phyloP scores from a whole-genome alignment of 1,284 basidiomycete genomes.

The Apiotrichum brassicae region DNA sequence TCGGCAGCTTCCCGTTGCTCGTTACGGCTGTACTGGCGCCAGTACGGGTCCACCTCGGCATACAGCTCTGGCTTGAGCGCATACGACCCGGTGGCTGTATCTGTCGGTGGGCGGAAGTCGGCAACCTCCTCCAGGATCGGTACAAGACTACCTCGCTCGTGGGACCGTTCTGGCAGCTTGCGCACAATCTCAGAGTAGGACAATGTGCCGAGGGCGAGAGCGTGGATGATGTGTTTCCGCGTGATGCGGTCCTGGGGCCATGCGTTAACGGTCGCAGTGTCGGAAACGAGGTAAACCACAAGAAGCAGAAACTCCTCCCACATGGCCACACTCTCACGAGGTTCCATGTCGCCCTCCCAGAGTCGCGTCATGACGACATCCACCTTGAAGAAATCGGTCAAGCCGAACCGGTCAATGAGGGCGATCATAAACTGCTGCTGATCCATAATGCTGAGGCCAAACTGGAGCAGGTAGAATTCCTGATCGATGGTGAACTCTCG shows the following conservation, averaged over 20 bases:
- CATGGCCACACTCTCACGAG: constrained; percentile 60
- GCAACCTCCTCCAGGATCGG: constrained; percentile 72
- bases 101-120: constrained; percentile 66
- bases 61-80: constrained; percentile 77
- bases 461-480: constrained; percentile 87
- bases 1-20: constrained; percentile 90
- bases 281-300: constrained; percentile 78
- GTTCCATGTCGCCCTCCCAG: constrained; percentile 33
- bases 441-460: constrained; percentile 70
- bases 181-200: constrained; percentile 90
- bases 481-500: constrained; percentile 96
- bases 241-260: constrained; percentile 64
- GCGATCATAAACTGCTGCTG: constrained; percentile 74
- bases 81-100: constrained; percentile 74
- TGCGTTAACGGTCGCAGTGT: constrained; percentile 68
- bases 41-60: constrained; percentile 90
- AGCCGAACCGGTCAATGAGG: constrained; percentile 82
- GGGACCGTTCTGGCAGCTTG: constrained; percentile 80
- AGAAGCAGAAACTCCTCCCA: constrained; percentile 89
- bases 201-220: constrained; percentile 78
- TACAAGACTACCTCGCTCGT: constrained; percentile 80
- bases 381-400: constrained; percentile 72
- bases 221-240: constrained; percentile 81
- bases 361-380: constrained; percentile 23
- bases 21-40: constrained; percentile 92